Percentiles rank a stretch among this genome's conserved stretches.
Conservation (phyloP, 139 green algal species). For the Deuterostichococcus epilithicus region DNA sequence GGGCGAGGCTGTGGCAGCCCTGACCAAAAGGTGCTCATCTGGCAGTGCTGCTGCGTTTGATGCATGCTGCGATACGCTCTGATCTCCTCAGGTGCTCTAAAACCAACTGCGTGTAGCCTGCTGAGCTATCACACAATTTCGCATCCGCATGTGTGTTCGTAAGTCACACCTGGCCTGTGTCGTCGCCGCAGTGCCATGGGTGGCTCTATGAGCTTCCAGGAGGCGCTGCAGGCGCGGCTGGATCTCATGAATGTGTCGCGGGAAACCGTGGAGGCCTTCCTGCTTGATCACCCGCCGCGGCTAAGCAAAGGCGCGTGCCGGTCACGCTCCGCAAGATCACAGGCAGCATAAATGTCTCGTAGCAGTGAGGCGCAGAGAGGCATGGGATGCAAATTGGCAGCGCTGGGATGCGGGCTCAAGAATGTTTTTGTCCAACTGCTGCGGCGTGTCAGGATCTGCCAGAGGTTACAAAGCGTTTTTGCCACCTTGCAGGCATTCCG, state of each 20-base stretch:
- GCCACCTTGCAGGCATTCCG: slow-evolving; percentile 66
- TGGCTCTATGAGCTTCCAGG: slow-evolving; percentile 83
- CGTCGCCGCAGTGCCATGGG: slow-evolving; percentile 82
- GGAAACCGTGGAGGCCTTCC: slow-evolving; percentile 61
- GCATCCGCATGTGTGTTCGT: neutral
- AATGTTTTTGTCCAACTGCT: too few relatives aligned
- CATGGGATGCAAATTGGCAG: too few relatives aligned
- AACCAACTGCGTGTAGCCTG: neutral
- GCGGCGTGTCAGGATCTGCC: too few relatives aligned
- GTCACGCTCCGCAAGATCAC: too few relatives aligned
- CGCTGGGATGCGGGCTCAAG: too few relatives aligned
- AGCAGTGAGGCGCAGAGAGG: too few relatives aligned
- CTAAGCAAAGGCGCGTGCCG: slow-evolving; percentile 51
- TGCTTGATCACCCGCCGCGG: slow-evolving; percentile 63
- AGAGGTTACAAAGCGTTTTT: neutral
- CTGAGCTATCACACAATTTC: neutral
- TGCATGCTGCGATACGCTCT: neutral
- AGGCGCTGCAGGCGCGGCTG: slow-evolving; percentile 77
- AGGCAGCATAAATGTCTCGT: too few relatives aligned
- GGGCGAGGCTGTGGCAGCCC: slow-evolving; percentile 80
- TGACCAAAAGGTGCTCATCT: slow-evolving; percentile 42
- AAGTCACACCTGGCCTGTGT: neutral
- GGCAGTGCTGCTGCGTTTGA: neutral
- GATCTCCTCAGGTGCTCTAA: neutral
- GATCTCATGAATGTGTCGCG: slow-evolving; percentile 73